Base-by-base conservation (phyloP, 192 early-diverging fungal genomes). In the Kappamyces sp. region DNA sequence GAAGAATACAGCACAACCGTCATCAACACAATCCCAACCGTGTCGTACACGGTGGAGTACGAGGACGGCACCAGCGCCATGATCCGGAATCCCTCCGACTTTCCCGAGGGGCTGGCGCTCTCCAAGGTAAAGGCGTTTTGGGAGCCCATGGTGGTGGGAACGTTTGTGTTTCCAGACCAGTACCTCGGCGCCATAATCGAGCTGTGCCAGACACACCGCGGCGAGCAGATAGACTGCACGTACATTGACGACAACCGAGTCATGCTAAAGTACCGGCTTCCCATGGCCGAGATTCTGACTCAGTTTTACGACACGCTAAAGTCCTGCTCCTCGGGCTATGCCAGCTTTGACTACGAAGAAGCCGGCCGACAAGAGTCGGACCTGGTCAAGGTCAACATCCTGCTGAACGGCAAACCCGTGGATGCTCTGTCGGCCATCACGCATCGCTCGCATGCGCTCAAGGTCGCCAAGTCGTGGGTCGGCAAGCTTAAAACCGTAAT, bases 291-390 rank as follows among this genome's bases (percentile, higher is more conserved):
- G 64, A 89, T 98, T 31, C 87, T 96, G 8, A 91, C 85, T 3
- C 89, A 96, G 61, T 98, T 98, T 70, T 94, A 91, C 68, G 91
- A 98, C 67, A 85, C 87, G 65, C 78, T 98, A 15, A 98, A 98
- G 66, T 87, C 87, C 8, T 77, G 83, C 45, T 89, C 91, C 12
- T 88, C 88, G 45, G 96, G 96, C 1, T 98, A 89, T 66, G 89
- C 88, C 1, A 83, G 80, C 15, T 98, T 98, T 72, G 94, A 98
- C 69, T 98, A 95, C 72, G 94, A 98, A 70, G 93, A 96, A 39
- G 76, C 75, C 33, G 95, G 93, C 4, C 95, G 93, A 67, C 77
- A 79, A 14, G 70, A 71, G 7, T 82, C 91, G 6, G 91, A 95
- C 58, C 76, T 98, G 52, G 93, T 96, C 65, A 75, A 83, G 54